Base-by-base conservation (phyloP, 2,329 filamentous ascomycete genomes). In the Talaromyces sp. region DNA sequence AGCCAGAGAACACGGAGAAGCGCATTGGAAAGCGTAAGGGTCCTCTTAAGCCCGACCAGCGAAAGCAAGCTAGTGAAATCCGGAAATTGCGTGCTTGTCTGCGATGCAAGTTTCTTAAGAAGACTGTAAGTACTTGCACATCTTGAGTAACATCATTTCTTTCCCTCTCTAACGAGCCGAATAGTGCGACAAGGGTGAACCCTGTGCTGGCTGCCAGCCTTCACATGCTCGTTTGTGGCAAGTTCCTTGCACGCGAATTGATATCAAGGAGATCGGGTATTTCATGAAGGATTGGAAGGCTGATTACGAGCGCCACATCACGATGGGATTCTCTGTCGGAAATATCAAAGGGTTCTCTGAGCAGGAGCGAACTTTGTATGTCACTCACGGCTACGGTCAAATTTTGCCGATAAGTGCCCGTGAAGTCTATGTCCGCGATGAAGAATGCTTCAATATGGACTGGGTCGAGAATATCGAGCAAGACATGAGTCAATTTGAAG, bases 241-340 rank as follows among this genome's bases (percentile, higher is more conserved):
- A 78, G 93, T 97, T 51, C 93, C 93, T 63, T 97, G 93, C 82
- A 97, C 93, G 46, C 90, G 93, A 63, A 96, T 97, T 71, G 93
- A 97, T 75, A 97, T 97, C 82, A 97, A 96, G 83, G 93, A 97
- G 70, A 96, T 97, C 70, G 90, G 87, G 50, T 96, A 95, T 77
- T 97, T 97, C 81, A 94, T 97, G 90, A 97, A 97, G 82, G 93
- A 97, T 76, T 97, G 92, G 92, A 96, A 93, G 79, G 92, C 92
- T 51, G 93, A 97, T 75, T 96, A 94, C 69, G 92, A 96, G 78
- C 88, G 92, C 67, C 92, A 97, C 73, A 85, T 94, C 67, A 89
- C 86, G 64, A 86, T 90, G 61, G 91, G 90, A 59, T 91, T 97
- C 72, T 95, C 92, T 1, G 89, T 96, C 54, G 92, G 89, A 76